Conservation (phyloP, 2,329 filamentous ascomycete genomes). For the Zymoseptoria passerinii region DNA sequence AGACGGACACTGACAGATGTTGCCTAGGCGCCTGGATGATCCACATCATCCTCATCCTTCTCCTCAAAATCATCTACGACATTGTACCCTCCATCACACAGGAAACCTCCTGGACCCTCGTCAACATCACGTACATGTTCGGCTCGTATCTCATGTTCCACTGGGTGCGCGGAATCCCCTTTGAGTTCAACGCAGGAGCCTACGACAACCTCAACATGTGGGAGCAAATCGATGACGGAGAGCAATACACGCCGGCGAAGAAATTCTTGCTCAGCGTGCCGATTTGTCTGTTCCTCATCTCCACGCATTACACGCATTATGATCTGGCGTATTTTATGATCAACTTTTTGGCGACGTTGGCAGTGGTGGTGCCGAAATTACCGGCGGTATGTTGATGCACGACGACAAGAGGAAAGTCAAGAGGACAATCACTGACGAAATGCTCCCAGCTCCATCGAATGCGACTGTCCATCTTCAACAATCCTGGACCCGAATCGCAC, state of each 20-base stretch:
- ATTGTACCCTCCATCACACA: slow-evolving; percentile 93
- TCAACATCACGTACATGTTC: slow-evolving; percentile 98
- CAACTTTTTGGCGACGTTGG: slow-evolving; percentile 87
- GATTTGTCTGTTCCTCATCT: slow-evolving; percentile 87
- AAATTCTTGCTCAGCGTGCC: slow-evolving; percentile 95
- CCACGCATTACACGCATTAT: slow-evolving; percentile 98
- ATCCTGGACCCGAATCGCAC: not conserved
- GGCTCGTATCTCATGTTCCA: slow-evolving; percentile 99
- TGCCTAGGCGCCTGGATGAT: slow-evolving; percentile 87
- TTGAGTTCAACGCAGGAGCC: slow-evolving; percentile 96
- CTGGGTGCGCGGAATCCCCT: slow-evolving; percentile 93
- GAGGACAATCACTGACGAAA: slow-evolving; percentile 8
- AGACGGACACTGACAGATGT: slow-evolving; percentile 13
- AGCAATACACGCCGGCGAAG: slow-evolving; percentile 97
- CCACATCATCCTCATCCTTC: slow-evolving; percentile 83
- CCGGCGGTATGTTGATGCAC: slow-evolving; percentile 64
- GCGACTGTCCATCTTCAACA: slow-evolving; percentile 30
- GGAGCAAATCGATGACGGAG: slow-evolving; percentile 99
- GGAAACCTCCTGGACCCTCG: slow-evolving; percentile 96
- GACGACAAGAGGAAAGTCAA: not conserved
- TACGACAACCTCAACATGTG: slow-evolving; percentile 99
- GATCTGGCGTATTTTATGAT: slow-evolving; percentile 94
- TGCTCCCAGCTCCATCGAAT: slow-evolving; percentile 29
- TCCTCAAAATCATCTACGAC: slow-evolving; percentile 93
- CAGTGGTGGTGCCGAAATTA: slow-evolving; percentile 90